Conservation (phyloP, 202 grass and related monocot genomes). For the Dendrocalamus latiflorus region DNA sequence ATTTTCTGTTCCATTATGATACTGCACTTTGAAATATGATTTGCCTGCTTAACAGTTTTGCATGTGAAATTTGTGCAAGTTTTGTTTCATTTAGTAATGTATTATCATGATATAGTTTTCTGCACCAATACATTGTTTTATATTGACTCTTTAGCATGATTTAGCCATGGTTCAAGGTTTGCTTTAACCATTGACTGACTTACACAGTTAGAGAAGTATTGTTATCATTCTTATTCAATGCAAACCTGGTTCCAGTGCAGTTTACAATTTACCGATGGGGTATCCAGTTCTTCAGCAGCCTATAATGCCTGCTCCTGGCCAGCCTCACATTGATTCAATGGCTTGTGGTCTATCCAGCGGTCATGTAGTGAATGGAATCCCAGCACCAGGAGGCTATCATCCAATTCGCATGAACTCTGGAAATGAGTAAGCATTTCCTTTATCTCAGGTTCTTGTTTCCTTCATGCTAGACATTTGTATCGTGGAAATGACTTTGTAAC, state of each 20-base stretch:
- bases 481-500: not conserved
- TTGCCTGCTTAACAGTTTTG: not conserved
- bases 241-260: constrained; percentile 64
- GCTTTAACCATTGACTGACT: constrained; percentile 6
- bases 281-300: constrained; percentile 91
- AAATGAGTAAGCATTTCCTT: constrained; percentile 69
- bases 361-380: constrained; percentile 86
- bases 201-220: constrained; percentile 5
- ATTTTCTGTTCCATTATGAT: not conserved
- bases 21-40: not conserved
- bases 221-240: constrained; percentile 45
- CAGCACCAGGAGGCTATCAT: constrained; percentile 70
- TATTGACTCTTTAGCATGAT: constrained; percentile 1
- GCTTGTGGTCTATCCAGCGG: constrained; percentile 60
- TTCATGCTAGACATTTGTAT: not conserved
- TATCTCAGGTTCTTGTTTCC: not conserved
- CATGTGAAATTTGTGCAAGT: not conserved
- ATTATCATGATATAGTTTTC: not conserved
- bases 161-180: not conserved
- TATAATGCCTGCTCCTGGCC: constrained; percentile 62
- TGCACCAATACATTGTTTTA: not conserved
- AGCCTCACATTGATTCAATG: constrained; percentile 63
- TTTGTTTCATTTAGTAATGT: not conserved
- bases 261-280: constrained; percentile 88
- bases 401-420: constrained; percentile 79